Conservation (phyloP, 2,329 filamentous ascomycete species). For the Monosporascus sp. region DNA sequence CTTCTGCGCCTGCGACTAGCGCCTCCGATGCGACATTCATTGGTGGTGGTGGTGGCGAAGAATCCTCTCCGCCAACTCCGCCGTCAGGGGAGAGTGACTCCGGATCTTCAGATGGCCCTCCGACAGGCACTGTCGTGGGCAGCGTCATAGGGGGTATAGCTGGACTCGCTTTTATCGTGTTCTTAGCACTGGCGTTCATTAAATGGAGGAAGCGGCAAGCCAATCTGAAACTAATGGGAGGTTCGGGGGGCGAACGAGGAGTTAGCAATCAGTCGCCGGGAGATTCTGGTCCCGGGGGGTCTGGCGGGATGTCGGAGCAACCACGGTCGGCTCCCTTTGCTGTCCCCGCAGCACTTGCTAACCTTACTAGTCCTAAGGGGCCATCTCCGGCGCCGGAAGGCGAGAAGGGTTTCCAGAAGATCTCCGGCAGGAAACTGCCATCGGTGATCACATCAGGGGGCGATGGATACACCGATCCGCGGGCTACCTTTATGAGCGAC, state of each 20-base stretch:
- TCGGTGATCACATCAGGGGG: slow-evolving; percentile 58
- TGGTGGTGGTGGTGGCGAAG: slow-evolving; percentile 17
- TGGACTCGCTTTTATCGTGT: slow-evolving; percentile 50
- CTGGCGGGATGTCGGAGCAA: slow-evolving; percentile 39
- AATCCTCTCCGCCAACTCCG: slow-evolving; percentile 19
- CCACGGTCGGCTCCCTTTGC: slow-evolving; percentile 36
- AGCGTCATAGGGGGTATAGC: slow-evolving; percentile 54
- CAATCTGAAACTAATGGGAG: slow-evolving; percentile 37
- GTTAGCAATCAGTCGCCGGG: slow-evolving; percentile 26
- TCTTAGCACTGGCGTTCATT: slow-evolving; percentile 49
- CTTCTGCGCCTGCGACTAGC: slow-evolving; percentile 8
- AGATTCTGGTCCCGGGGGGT: slow-evolving; percentile 20
- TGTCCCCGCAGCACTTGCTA: slow-evolving; percentile 45
- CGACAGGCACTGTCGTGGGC: slow-evolving; percentile 41
- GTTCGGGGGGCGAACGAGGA: slow-evolving; percentile 31
- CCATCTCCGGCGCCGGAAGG: slow-evolving; percentile 30
- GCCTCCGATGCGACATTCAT: slow-evolving; percentile 12
- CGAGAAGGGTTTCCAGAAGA: slow-evolving; percentile 58
- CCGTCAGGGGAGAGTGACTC: slow-evolving; percentile 14
- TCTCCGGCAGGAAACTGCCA: slow-evolving; percentile 60
- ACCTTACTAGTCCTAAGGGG: slow-evolving; percentile 35
- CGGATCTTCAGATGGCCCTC: slow-evolving; percentile 15
- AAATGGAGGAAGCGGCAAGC: slow-evolving; percentile 50
- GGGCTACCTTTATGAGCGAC: slow-evolving; percentile 39
- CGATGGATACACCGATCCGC: slow-evolving; percentile 55